These are phyloP conservation scores for Trichoderma endophyticum DNA, from an alignment of 2,329 filamentous ascomycete genomes.

Conservation along the genomic window DNA sequence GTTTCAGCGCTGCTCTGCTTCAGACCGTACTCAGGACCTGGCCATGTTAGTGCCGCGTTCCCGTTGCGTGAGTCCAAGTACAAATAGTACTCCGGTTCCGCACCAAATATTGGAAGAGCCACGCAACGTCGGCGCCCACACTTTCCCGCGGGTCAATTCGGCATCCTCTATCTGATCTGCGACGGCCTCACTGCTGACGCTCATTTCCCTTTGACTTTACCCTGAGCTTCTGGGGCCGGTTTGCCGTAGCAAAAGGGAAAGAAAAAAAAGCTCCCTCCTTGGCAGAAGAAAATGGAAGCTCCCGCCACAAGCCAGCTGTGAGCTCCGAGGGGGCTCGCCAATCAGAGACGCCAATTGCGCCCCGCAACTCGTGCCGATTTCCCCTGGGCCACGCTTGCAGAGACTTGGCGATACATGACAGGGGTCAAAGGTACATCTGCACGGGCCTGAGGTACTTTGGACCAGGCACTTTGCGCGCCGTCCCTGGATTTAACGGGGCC, in stretches of 20 bases:
- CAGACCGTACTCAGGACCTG: background rate
- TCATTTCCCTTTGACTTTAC: background rate
- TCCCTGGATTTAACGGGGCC: background rate
- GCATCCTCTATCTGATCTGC: background rate
- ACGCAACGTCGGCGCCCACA: background rate
- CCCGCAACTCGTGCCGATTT: slow-evolving; percentile 21
- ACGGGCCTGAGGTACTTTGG: background rate
- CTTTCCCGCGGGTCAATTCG: background rate
- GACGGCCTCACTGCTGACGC: background rate
- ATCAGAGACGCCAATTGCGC: slow-evolving; percentile 20
- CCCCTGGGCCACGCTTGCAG: slow-evolving; percentile 15
- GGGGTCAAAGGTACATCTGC: slow-evolving; percentile 10
- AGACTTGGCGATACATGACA: slow-evolving; percentile 14
- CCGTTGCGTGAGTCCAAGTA: background rate
- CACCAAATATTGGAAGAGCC: background rate
- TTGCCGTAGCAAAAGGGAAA: background rate
- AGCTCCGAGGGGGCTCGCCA: slow-evolving; percentile 15
- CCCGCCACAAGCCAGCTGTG: slow-evolving; percentile 8
- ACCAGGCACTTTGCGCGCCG: background rate
- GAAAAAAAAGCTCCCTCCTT: background rate
- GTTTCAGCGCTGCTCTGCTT: background rate
- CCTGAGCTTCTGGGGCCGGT: background rate
- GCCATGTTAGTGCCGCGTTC: background rate
- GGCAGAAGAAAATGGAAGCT: slow-evolving; percentile 12
- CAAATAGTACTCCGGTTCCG: background rate